These are phyloP conservation scores for Aspergillus viridinutans DNA, from an alignment of 2,329 filamentous ascomycete genomes.

Conservation along the genomic window DNA sequence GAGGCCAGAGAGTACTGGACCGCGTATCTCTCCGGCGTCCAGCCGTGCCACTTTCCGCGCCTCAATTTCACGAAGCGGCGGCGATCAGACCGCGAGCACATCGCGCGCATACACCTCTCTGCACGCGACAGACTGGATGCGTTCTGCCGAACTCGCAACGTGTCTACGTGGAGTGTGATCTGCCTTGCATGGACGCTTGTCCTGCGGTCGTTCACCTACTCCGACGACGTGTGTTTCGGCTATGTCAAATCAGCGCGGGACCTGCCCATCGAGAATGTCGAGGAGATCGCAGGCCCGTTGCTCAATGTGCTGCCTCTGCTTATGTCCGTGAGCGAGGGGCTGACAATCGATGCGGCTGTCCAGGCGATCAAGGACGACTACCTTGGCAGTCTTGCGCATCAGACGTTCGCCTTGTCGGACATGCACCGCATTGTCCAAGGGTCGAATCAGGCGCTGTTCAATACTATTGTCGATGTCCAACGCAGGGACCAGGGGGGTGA, in stretches of 20 bases:
- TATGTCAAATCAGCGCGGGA: constrained; percentile 39
- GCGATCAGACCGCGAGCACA: too few relatives aligned
- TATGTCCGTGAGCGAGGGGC: not conserved
- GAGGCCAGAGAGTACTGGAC: constrained; percentile 23
- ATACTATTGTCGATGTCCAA: constrained; percentile 6
- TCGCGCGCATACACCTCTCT: not conserved
- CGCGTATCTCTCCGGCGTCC: not conserved
- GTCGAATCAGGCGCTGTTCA: constrained; percentile 6
- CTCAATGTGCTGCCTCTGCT: constrained; percentile 16
- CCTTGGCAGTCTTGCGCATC: constrained; percentile 3
- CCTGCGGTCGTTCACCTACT: constrained; percentile 31
- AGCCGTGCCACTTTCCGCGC: constrained; percentile 3
- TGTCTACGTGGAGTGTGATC: constrained; percentile 30
- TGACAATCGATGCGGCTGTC: not conserved
- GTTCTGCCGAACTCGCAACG: constrained; percentile 8
- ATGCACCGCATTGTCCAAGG: constrained; percentile 6
- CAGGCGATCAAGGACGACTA: not conserved
- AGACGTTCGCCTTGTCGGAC: constrained; percentile 1
- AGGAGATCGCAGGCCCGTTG: constrained; percentile 36
- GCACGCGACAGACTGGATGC: not conserved
- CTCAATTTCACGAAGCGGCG: not conserved
- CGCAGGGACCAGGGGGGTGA: not conserved
- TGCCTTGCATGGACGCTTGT: constrained; percentile 39
- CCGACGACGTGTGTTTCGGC: constrained; percentile 38
- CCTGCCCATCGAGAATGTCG: constrained; percentile 28